Base-by-base conservation (phyloP, 2,329 filamentous ascomycete genomes). In the Trichoderma afroharzianum region DNA sequence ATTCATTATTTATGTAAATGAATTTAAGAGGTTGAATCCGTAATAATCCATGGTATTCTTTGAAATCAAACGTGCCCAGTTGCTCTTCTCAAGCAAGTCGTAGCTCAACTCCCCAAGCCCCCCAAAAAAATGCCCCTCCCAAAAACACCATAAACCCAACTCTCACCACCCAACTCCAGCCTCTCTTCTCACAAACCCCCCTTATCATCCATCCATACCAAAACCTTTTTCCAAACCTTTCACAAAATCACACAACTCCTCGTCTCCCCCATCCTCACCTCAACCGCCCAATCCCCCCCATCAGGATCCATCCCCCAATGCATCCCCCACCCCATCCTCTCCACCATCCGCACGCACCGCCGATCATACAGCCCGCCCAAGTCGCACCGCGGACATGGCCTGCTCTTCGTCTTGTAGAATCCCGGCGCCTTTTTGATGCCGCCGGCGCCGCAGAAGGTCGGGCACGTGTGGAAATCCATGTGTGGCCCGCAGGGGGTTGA, bases 401-500 rank as follows among this genome's bases (percentile, higher is more conserved):
- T 79, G 74, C 73, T 79, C 72, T 69, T 77, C 59, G 80, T 86
- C 64, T 74, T 75, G 72, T 81, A 80, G 71, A 81, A 75, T 12
- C 76, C 76, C 2, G 83, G 82, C 30, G 78, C 73, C 24, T 79
- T 76, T 72, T 83, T 82, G 64, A 81, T 76, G 14, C 24, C 76
- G 67, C 82, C 81, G 73, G 81, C 80, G 74, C 81, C 80, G 68
- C 79, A 77, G 74, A 88, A 85, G 47, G 70, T 73, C 0, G 79
- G 76, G 78, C 87, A 89, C 32, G 79, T 85, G 72, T 77, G 79
- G 79, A 89, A 88, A 72, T 87, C 86, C 78, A 82, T 81, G 14
- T 83, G 83, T 0, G 85, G 85, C 4, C 76, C 81, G 79, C 87
- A 89, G 6, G 85, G 83, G 58, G 79, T 73, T 4, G 77, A 78